These are phyloP conservation scores for Elongisporangium senticosum DNA, from an alignment of 352 stramenopile genomes.

Conservation along the genomic window DNA sequence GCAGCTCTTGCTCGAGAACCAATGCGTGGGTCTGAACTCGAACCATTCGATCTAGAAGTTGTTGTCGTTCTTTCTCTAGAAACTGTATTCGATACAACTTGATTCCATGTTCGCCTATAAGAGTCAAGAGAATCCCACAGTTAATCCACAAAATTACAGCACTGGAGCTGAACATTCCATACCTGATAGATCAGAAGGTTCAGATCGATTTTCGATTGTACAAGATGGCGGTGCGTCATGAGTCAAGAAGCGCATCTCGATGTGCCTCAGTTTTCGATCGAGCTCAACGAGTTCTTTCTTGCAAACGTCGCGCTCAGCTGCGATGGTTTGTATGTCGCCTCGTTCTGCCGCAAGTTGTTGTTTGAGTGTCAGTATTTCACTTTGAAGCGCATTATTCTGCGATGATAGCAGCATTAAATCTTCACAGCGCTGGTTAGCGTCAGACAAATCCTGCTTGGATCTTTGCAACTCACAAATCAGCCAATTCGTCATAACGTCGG, in stretches of 20 bases:
- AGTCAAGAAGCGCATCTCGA: background rate
- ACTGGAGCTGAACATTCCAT: background rate
- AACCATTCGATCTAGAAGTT: background rate
- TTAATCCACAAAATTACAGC: background rate
- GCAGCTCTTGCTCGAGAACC: conserved; percentile 1
- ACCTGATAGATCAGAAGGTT: background rate
- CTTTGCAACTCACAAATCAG: background rate
- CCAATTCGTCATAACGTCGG: background rate
- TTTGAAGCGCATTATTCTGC: background rate
- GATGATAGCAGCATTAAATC: background rate
- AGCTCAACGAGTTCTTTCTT: background rate
- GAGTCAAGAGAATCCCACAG: background rate
- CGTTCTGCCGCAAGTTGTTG: background rate
- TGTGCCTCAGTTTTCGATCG: background rate
- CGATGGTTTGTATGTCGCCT: background rate
- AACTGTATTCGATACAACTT: background rate
- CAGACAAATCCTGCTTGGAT: background rate
- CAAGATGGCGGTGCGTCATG: background rate
- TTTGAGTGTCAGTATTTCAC: background rate
- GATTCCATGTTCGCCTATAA: background rate
- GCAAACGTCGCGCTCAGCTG: background rate
- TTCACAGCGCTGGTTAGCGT: background rate
- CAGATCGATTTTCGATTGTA: background rate
- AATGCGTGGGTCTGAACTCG: background rate
- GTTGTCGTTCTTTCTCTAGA: background rate